These are phyloP conservation scores for Citrullus amarus DNA, from an alignment of 306 rosid genomes.

Conservation along the genomic window DNA sequence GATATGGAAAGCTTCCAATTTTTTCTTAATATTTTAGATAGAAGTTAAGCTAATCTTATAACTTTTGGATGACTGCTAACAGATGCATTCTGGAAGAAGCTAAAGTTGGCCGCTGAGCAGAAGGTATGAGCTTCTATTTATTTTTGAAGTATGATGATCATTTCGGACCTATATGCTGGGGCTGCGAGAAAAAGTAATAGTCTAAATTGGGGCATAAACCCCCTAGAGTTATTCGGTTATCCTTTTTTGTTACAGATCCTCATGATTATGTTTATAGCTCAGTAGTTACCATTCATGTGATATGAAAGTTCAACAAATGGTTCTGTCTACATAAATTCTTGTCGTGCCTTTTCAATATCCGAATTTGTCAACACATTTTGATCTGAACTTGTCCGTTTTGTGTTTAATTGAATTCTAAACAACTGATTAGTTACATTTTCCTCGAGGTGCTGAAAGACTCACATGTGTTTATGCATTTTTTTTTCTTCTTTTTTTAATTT, in stretches of 20 bases:
- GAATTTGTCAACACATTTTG: not conserved
- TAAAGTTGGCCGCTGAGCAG: constrained; percentile 53
- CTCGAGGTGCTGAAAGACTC: not conserved
- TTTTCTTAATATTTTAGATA: not conserved
- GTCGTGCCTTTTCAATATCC: not conserved
- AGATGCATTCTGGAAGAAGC: constrained; percentile 82
- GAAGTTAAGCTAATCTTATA: not conserved
- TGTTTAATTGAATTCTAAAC: not conserved
- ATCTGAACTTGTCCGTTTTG: not conserved
- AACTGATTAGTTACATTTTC: not conserved
- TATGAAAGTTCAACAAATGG: not conserved
- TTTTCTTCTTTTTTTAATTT: too few species aligned
- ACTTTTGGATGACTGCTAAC: constrained; percentile 26
- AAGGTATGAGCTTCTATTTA: constrained; percentile 38
- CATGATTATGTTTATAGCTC: not conserved
- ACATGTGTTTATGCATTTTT: not conserved
- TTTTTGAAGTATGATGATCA: not conserved
- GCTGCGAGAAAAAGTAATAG: not conserved
- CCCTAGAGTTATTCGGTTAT: not conserved
- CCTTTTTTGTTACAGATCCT: not conserved
- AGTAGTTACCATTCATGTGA: not conserved
- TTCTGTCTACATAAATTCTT: not conserved
- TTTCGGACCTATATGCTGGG: not conserved
- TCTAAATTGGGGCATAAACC: not conserved
- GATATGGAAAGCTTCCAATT: not conserved